phyloP scores from a whole-genome alignment of 768 basidiomycete species.

The Pleurotus salmoneostramineus region DNA sequence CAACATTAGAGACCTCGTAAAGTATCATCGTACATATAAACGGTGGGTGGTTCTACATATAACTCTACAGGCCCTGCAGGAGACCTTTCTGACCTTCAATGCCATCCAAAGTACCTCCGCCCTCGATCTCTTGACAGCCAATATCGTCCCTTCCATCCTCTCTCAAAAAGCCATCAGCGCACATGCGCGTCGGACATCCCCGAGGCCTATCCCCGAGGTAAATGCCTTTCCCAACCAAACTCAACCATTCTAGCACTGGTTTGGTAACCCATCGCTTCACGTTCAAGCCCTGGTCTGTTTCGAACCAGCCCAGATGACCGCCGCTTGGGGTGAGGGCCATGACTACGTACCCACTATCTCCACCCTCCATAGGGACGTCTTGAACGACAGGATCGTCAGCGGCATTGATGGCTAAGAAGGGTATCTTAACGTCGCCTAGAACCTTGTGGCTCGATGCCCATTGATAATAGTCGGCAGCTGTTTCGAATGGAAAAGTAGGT shows the following conservation, averaged over 20 bases:
- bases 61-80: constrained; percentile 52
- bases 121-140: constrained; percentile 55
- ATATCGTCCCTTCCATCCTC: constrained; percentile 54
- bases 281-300: constrained; percentile 34
- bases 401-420: constrained; percentile 73
- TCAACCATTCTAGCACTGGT: constrained; percentile 73
- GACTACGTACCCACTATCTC: constrained; percentile 48
- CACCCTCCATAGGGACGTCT: constrained; percentile 54
- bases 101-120: constrained; percentile 49
- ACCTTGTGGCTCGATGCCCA: constrained; percentile 60
- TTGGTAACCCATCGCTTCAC: constrained; percentile 63
- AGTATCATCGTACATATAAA: not conserved
- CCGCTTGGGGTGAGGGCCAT: constrained; percentile 62
- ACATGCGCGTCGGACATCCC: constrained; percentile 31
- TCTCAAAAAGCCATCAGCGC: constrained; percentile 56
- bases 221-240: constrained; percentile 50
- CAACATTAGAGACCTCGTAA: not conserved
- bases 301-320: constrained; percentile 85
- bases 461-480: constrained; percentile 43
- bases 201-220: constrained; percentile 27
- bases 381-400: constrained; percentile 76
- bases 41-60: constrained; percentile 9
- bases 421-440: constrained; percentile 58
- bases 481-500: constrained; percentile 45
- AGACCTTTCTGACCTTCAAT: constrained; percentile 51